A percentile compares a stretch with the other conserved stretches of the same genome.
Evolutionary conservation across 2,329 filamentous ascomycete species (phyloP).

Genomic region (Aspergillus novoparasiticus): DNA sequence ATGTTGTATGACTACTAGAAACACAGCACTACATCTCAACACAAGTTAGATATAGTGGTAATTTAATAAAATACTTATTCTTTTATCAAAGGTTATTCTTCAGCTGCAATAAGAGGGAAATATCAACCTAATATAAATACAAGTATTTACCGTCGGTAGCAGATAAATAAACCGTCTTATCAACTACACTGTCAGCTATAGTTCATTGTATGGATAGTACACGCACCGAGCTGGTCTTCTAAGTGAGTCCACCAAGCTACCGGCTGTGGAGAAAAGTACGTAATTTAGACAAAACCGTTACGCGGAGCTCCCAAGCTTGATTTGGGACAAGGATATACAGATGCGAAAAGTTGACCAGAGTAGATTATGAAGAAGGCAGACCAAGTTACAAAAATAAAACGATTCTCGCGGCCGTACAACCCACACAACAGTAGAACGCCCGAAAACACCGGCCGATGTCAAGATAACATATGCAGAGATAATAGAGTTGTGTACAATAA

Average conservation of each 20-base stretch:
- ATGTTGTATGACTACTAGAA: too few relatives aligned
- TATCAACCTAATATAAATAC: too few relatives aligned
- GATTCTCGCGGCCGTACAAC: conserved; percentile 4
- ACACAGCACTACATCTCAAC: too few relatives aligned
- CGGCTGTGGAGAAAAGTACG: neutral
- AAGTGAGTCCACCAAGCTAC: neutral
- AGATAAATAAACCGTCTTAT: neutral
- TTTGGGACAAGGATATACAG: neutral
- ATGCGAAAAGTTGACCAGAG: neutral
- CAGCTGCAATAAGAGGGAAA: too few relatives aligned
- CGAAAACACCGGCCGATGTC: conserved; percentile 19
- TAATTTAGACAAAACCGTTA: neutral
- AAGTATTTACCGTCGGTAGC: neutral
- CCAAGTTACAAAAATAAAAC: conserved; percentile 3
- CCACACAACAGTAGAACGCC: conserved; percentile 9
- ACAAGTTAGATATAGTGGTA: too few relatives aligned
- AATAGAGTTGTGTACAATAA: conserved; percentile 11
- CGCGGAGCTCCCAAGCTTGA: neutral
- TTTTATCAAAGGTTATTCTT: too few relatives aligned
- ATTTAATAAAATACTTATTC: too few relatives aligned
- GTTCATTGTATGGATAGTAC: neutral
- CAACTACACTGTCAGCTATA: neutral
- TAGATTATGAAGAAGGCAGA: conserved; percentile 5
- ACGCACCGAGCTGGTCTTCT: neutral
- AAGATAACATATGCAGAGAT: conserved; percentile 17